phyloP scores from a whole-genome alignment of 2,329 filamentous ascomycete genomes.

The Pyrenophora tritici-repentis region DNA sequence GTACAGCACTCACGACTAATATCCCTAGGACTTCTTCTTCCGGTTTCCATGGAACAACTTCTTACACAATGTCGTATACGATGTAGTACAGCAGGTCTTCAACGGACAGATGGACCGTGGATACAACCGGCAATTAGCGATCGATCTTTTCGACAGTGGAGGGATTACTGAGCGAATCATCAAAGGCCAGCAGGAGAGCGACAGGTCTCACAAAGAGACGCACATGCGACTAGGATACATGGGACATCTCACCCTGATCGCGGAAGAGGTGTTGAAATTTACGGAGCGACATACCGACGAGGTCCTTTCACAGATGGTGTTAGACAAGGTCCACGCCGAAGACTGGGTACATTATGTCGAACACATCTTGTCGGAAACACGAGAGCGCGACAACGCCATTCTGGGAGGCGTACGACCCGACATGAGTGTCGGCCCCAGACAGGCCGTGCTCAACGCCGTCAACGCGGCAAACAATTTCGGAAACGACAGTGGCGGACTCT shows the following conservation, averaged over 20 bases:
- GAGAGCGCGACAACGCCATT: constrained; percentile 97
- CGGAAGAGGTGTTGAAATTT: constrained; percentile 98
- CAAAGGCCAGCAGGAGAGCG: constrained; percentile 83
- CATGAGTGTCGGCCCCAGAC: constrained; percentile 79
- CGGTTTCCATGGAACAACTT: constrained; percentile 99
- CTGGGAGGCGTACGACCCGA: constrained; percentile 93
- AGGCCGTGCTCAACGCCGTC: constrained; percentile 66
- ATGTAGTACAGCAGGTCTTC: constrained; percentile 98
- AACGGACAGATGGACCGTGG: constrained; percentile 97
- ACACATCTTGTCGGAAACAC: constrained; percentile 86
- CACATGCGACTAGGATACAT: constrained; percentile 97
- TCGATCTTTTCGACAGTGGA: constrained; percentile 90
- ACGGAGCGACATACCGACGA: constrained; percentile 92
- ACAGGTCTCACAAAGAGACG: constrained; percentile 79
- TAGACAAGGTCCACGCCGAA: constrained; percentile 85
- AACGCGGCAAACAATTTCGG: constrained; percentile 63
- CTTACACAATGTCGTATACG: constrained; percentile 97
- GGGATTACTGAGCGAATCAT: constrained; percentile 91
- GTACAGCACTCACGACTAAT: background rate
- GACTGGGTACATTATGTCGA: constrained; percentile 97
- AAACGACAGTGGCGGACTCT: constrained; percentile 56
- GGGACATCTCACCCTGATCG: constrained; percentile 95
- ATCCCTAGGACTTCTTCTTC: constrained; percentile 89
- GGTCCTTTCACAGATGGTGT: constrained; percentile 77
- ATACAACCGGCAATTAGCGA: constrained; percentile 85